phyloP scores from a whole-genome alignment of 768 basidiomycete species.

The Russula dissimulans region DNA sequence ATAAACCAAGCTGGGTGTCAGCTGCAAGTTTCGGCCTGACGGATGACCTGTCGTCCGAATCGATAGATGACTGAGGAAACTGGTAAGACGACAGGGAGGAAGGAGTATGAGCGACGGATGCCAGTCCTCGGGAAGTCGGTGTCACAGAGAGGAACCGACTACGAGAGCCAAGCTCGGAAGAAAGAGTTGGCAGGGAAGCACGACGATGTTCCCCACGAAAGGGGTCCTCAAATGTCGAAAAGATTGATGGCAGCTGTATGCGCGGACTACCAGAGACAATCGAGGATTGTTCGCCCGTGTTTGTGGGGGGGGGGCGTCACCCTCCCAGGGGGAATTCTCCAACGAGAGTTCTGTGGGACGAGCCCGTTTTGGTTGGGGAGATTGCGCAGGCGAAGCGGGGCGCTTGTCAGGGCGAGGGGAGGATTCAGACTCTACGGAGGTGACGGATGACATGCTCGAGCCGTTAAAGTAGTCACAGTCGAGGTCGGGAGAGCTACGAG shows the following conservation, averaged over 20 bases:
- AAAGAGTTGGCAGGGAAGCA: slow-evolving; percentile 53
- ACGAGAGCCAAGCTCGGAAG: slow-evolving; percentile 39
- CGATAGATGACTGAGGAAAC: slow-evolving; percentile 46
- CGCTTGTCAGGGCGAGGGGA: slow-evolving; percentile 57
- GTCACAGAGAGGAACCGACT: slow-evolving; percentile 51
- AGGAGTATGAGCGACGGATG: slow-evolving; percentile 16
- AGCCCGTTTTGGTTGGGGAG: slow-evolving; percentile 38
- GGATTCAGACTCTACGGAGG: slow-evolving; percentile 57
- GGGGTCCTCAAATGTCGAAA: slow-evolving; percentile 56
- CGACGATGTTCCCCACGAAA: slow-evolving; percentile 48
- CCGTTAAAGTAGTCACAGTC: slow-evolving; percentile 37
- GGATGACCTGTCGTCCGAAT: slow-evolving; percentile 30
- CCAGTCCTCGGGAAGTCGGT: slow-evolving; percentile 27
- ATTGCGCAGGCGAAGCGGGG: slow-evolving; percentile 38
- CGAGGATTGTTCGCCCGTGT: slow-evolving; percentile 30
- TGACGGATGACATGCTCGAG: slow-evolving; percentile 74
- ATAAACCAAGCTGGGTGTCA: slow-evolving; percentile 37
- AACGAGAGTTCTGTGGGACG: slow-evolving; percentile 27
- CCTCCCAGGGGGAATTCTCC: slow-evolving; percentile 22
- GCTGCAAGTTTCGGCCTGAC: slow-evolving; percentile 42
- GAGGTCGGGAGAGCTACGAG: slow-evolving; percentile 34
- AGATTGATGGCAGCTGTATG: slow-evolving; percentile 69
- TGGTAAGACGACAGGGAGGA: slow-evolving; percentile 37
- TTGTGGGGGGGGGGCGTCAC: slow-evolving; percentile 20
- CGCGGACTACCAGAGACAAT: slow-evolving; percentile 36